Percentiles rank a stretch among this genome's conserved stretches.
These are phyloP conservation scores for Pestalotiopsis sp. DNA, from an alignment of 2,329 filamentous ascomycete species.

Conservation along the genomic window DNA sequence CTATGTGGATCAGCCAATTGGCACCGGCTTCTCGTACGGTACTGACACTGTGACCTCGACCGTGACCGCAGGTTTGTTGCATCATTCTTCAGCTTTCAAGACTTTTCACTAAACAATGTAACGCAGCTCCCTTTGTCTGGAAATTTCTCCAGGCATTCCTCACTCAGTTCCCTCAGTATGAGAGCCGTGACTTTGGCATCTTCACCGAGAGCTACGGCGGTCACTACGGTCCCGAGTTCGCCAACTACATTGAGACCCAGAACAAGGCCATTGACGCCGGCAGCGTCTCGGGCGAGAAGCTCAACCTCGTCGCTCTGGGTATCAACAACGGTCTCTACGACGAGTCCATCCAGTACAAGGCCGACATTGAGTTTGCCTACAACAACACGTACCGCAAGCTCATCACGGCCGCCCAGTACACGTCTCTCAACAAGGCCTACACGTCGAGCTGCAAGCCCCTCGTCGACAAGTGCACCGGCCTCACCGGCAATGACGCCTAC, in stretches of 20 bases:
- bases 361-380: constrained; percentile 32
- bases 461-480: constrained; percentile 36
- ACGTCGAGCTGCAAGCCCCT: constrained; percentile 38
- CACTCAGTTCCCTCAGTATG: constrained; percentile 64
- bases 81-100: not conserved
- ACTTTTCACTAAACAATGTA: not conserved
- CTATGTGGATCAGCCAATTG: constrained; percentile 40
- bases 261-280: constrained; percentile 53
- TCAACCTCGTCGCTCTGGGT: constrained; percentile 34
- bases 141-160: constrained; percentile 63
- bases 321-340: constrained; percentile 36
- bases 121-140: constrained; percentile 51
- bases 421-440: constrained; percentile 34
- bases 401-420: constrained; percentile 36
- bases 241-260: constrained; percentile 57
- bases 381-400: constrained; percentile 41
- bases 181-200: constrained; percentile 58
- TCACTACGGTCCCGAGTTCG: constrained; percentile 61
- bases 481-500: constrained; percentile 28
- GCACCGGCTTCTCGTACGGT: constrained; percentile 44
- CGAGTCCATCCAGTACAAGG: constrained; percentile 24
- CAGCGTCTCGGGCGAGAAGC: constrained; percentile 31
- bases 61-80: constrained; percentile 34
- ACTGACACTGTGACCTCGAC: constrained; percentile 40
- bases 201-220: constrained; percentile 60